phyloP scores from a whole-genome alignment of 2,329 filamentous ascomycete genomes.

The Calonectria hongkongensis region DNA sequence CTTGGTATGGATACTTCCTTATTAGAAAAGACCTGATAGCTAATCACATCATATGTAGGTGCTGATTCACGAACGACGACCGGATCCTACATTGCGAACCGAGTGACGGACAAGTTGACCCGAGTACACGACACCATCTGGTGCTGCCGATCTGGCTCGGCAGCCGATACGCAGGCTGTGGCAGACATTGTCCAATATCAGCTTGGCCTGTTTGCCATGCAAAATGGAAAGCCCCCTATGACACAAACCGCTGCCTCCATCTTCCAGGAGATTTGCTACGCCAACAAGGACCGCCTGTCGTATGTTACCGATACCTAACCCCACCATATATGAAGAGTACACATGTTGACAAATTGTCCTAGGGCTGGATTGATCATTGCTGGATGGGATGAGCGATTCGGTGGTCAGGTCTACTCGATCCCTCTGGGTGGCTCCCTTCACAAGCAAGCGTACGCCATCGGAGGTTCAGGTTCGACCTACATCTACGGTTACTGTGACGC shows the following conservation, averaged over 20 bases:
- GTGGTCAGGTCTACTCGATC: slow-evolving; percentile 98
- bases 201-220: slow-evolving; percentile 92
- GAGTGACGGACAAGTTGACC: slow-evolving; percentile 99
- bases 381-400: slow-evolving; percentile 96
- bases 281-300: slow-evolving; percentile 96
- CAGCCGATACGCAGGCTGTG: slow-evolving; percentile 97
- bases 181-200: slow-evolving; percentile 99
- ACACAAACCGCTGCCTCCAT: slow-evolving; percentile 96
- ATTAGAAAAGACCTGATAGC: neutral
- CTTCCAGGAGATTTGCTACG: slow-evolving; percentile 98
- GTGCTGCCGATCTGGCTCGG: slow-evolving; percentile 98
- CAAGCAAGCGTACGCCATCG: slow-evolving; percentile 97
- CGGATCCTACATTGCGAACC: slow-evolving; percentile 98
- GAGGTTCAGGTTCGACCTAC: slow-evolving; percentile 97
- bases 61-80: slow-evolving; percentile 98
- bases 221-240: slow-evolving; percentile 91
- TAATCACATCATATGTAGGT: slow-evolving; percentile 67
- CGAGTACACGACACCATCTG: slow-evolving; percentile 99
- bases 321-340: neutral
- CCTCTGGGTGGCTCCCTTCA: slow-evolving; percentile 96
- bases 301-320: slow-evolving; percentile 65
- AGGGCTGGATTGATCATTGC: slow-evolving; percentile 98
- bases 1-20: slow-evolving; percentile 73
- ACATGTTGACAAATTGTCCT: slow-evolving; percentile 44
- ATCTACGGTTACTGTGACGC: slow-evolving; percentile 99